phyloP scores from a whole-genome alignment of 2,329 filamentous ascomycete species.

The Neopestalotiopsis clavispora region DNA sequence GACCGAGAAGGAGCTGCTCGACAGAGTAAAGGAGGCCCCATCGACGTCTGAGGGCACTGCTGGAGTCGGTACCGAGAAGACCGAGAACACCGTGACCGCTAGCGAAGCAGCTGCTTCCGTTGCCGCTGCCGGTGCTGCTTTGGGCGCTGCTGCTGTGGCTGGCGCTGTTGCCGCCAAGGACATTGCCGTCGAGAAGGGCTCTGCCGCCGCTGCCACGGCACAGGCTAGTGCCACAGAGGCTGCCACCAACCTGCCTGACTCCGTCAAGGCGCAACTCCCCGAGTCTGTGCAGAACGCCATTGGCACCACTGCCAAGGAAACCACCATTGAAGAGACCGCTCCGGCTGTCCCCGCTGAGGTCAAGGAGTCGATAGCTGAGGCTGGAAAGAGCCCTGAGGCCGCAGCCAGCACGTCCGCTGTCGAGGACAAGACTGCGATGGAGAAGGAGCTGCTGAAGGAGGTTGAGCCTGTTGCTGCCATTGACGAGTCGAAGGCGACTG shows the following conservation, averaged over 20 bases:
- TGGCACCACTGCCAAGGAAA: conserved; percentile 46
- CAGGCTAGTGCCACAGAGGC: conserved; percentile 27
- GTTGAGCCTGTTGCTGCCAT: conserved; percentile 50
- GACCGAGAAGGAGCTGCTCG: conserved; percentile 73
- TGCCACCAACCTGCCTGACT: conserved; percentile 56
- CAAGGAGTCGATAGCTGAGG: conserved; percentile 60
- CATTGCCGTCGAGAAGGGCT: conserved; percentile 43
- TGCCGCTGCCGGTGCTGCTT: conserved; percentile 47
- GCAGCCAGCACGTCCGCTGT: conserved; percentile 71
- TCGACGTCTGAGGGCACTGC: conserved; percentile 62
- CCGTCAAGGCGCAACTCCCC: conserved; percentile 57
- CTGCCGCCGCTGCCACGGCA: conserved; percentile 40
- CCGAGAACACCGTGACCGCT: conserved; percentile 48
- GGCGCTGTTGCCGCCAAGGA: conserved; percentile 46
- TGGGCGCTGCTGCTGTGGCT: conserved; percentile 39
- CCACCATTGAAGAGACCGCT: conserved; percentile 48
- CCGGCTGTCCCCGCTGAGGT: conserved; percentile 60
- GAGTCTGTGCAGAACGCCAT: conserved; percentile 54
- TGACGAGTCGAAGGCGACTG: conserved; percentile 27
- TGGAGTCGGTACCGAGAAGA: conserved; percentile 57
- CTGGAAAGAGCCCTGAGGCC: conserved; percentile 71
- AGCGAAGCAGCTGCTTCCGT: conserved; percentile 47
- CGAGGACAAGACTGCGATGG: conserved; percentile 74
- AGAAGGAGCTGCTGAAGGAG: conserved; percentile 74
- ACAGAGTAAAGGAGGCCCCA: conserved; percentile 66